Base-by-base conservation (phyloP, 257 asterid species). In the Solanum boliviense region DNA sequence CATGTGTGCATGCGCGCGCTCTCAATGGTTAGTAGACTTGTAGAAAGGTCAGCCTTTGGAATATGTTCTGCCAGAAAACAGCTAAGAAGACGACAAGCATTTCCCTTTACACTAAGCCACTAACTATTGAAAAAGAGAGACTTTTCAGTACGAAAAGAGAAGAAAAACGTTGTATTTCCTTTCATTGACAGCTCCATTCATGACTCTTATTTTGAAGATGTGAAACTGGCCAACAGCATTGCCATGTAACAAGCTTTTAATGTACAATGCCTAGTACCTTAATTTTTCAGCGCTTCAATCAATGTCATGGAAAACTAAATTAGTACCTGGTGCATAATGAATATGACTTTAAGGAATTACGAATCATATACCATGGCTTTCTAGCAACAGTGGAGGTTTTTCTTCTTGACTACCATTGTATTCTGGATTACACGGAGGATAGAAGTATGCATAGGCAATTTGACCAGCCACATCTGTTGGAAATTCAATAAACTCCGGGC, bases 381-480 rank as follows among this genome's bases (percentile, higher is more conserved):
- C 95, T 89, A 97, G 88, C 90, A 97, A 93, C 84, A 97, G 85
- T 46, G 99, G 99, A 90, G 99, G 99, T 87, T 90, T 95, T 92
- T 95, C 99, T 29, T 92, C 96, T 39, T 39, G 88, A 88, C 89
- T 90, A 85, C 95, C 94, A 88, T 95, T 95, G 88, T 91, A 94
- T 72, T 56, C 87, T 88, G 99, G 98, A 92, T 95, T 95, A 76
- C 95, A 94, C 13, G 99, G 99, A 52, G 98, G 95, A 90, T 97
- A 97, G 89, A 93, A 95, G 90, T 95, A 95, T 23, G 99, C 99
- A 91, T 94, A 95, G 34, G 99, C 99, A 72, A 29, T 94, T 91
- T 94, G 93, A 27, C 99, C 99, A 4, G 96, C 96, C 87, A 95
- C 96, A 90, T 87, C 95, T 31, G 99, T 95, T 27, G 99, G 98